These are phyloP conservation scores for Dissophora ornata DNA, from an alignment of 192 early-diverging fungal genomes.

Conservation along the genomic window DNA sequence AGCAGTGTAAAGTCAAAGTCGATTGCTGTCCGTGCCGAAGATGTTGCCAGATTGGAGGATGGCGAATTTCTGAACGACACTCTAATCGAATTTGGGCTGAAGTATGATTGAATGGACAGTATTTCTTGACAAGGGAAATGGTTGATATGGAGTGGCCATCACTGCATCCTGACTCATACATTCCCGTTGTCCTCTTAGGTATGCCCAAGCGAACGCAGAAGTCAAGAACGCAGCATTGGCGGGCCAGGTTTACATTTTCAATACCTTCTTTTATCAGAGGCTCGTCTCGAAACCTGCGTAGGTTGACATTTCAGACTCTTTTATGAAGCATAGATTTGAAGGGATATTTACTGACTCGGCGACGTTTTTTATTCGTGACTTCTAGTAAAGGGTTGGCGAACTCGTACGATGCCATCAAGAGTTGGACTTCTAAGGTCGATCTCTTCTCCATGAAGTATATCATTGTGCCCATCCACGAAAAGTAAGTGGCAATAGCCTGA, in stretches of 20 bases:
- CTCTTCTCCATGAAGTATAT: constrained; percentile 82
- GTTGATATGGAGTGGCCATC: too few relatives aligned
- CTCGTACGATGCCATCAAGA: constrained; percentile 75
- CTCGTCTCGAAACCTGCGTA: constrained; percentile 60
- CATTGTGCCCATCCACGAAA: constrained; percentile 90
- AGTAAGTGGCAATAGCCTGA: constrained; percentile 58
- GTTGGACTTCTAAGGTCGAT: constrained; percentile 82
- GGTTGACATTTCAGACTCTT: constrained; percentile 6
- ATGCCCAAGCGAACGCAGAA: constrained; percentile 41
- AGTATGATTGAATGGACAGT: too few relatives aligned
- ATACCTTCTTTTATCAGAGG: constrained; percentile 86
- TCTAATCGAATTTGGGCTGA: constrained; percentile 88
- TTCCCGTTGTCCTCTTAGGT: constrained; percentile 35
- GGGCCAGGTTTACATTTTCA: constrained; percentile 80
- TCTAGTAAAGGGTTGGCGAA: constrained; percentile 47
- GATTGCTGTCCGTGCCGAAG: constrained; percentile 73
- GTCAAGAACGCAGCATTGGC: constrained; percentile 55
- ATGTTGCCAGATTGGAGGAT: constrained; percentile 70
- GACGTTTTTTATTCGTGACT: too few relatives aligned
- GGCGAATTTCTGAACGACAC: constrained; percentile 92
- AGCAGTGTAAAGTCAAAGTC: constrained; percentile 36
- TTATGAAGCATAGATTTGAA: too few relatives aligned
- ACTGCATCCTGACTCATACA: too few relatives aligned
- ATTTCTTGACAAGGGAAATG: too few relatives aligned
- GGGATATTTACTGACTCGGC: too few relatives aligned